Conservation (phyloP, 2,329 filamentous ascomycete genomes). For the Clathrospora elynae region DNA sequence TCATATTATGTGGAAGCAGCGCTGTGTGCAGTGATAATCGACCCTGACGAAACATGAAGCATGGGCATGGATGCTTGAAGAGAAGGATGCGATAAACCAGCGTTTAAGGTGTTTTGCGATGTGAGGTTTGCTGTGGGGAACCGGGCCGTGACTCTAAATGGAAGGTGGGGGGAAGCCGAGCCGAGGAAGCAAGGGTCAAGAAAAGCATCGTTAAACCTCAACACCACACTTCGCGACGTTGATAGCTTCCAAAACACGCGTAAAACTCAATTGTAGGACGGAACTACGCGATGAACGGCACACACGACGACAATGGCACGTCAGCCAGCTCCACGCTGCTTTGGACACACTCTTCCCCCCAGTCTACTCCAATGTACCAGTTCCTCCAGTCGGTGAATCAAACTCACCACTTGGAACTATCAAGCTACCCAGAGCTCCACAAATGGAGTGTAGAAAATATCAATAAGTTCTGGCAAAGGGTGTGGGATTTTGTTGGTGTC, state of each 20-base stretch:
- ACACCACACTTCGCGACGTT: too few relatives aligned
- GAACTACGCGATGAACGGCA: conserved; percentile 12
- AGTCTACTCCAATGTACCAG: conserved; percentile 70
- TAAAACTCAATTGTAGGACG: neutral
- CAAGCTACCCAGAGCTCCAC: conserved; percentile 76
- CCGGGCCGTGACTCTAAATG: too few relatives aligned
- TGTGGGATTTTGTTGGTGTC: conserved; percentile 83
- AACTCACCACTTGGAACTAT: conserved; percentile 66
- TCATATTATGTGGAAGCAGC: too few relatives aligned
- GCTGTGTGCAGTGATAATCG: too few relatives aligned
- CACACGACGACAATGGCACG: conserved; percentile 33
- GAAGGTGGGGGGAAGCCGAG: too few relatives aligned
- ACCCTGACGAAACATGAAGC: too few relatives aligned
- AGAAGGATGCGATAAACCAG: too few relatives aligned
- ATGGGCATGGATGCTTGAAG: too few relatives aligned
- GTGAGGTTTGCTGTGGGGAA: too few relatives aligned
- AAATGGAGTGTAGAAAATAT: conserved; percentile 82
- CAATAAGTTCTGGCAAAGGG: conserved; percentile 78
- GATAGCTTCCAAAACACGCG: neutral
- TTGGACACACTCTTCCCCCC: conserved; percentile 72
- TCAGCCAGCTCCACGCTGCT: conserved; percentile 48
- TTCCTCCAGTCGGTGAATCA: conserved; percentile 73
- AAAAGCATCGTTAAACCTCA: too few relatives aligned
- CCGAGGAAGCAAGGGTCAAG: too few relatives aligned
- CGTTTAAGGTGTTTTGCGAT: too few relatives aligned